A percentile compares a stretch with the other conserved stretches of the same genome.
Conservation (phyloP, 371 early-diverging fungal species). For the Mortierella sp. region DNA sequence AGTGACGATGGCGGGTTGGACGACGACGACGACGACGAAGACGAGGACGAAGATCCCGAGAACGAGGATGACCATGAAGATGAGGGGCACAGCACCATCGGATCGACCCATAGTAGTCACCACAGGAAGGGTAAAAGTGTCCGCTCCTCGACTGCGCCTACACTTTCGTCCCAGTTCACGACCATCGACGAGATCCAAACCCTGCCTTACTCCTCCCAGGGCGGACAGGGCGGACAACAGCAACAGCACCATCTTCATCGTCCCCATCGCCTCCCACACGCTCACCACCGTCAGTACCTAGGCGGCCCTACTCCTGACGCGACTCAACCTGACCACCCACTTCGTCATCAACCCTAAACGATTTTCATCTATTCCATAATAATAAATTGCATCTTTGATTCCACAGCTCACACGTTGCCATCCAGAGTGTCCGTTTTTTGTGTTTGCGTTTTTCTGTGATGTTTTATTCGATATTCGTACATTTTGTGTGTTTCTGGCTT, state of each 20-base stretch:
- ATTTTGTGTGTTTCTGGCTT: too few species aligned
- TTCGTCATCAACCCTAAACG: too few species aligned
- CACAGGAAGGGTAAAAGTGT: not conserved
- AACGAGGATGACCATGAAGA: conserved; percentile 3
- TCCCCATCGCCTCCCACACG: not conserved
- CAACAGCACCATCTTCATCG: not conserved
- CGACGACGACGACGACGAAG: conserved; percentile 4
- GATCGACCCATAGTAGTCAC: too few species aligned
- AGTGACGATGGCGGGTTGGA: conserved; percentile 2
- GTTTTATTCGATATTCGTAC: too few species aligned
- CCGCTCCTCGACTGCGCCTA: not conserved
- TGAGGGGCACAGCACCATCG: not conserved
- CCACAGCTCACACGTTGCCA: too few species aligned
- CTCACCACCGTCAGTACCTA: too few species aligned
- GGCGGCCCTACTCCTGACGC: not conserved
- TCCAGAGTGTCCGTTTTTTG: too few species aligned
- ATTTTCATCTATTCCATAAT: too few species aligned
- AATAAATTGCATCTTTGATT: too few species aligned
- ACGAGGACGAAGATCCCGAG: not conserved
- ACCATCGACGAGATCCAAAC: not conserved
- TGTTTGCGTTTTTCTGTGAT: too few species aligned
- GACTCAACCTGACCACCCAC: too few species aligned
- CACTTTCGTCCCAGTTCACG: not conserved
- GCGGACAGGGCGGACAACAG: not conserved
- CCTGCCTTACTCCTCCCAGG: not conserved